Conservation (phyloP, 768 basidiomycete species). For the Psilocybe sp. region DNA sequence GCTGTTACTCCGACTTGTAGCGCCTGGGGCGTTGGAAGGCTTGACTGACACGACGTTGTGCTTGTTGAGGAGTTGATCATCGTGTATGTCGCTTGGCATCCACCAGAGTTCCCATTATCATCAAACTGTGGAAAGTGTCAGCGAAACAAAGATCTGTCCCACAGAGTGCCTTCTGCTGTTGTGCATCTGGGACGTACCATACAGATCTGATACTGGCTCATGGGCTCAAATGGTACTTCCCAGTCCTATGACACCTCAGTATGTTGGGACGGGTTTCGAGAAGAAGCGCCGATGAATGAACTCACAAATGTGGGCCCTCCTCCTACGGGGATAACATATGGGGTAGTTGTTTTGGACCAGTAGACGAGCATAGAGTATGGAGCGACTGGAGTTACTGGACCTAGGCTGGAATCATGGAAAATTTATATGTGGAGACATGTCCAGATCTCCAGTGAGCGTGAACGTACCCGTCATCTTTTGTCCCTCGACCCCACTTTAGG, state of each 20-base stretch:
- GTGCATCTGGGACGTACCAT: conserved; percentile 33
- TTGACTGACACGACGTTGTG: conserved; percentile 37
- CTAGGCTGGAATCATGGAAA: conserved; percentile 24
- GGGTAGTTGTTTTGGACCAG: conserved; percentile 43
- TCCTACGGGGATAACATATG: conserved; percentile 42
- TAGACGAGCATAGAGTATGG: conserved; percentile 52
- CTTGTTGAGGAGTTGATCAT: conserved; percentile 38
- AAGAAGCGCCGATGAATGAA: neutral
- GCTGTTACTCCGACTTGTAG: conserved; percentile 35
- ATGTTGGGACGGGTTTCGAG: neutral
- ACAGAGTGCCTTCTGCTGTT: neutral
- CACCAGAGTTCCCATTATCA: conserved; percentile 44
- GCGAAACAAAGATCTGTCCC: conserved; percentile 2
- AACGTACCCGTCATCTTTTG: conserved; percentile 25
- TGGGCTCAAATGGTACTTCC: conserved; percentile 47
- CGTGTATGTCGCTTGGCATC: conserved; percentile 49
- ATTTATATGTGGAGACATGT: neutral
- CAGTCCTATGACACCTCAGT: conserved; percentile 38
- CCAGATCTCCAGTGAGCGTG: neutral
- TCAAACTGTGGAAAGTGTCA: conserved; percentile 34
- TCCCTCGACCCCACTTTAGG: conserved; percentile 31
- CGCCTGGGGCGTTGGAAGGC: conserved; percentile 28
- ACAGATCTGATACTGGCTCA: conserved; percentile 55
- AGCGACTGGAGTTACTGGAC: conserved; percentile 39
- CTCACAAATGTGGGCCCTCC: conserved; percentile 27